Conservation (phyloP, 2,329 filamentous ascomycete genomes). For the Fusarium nurragi region DNA sequence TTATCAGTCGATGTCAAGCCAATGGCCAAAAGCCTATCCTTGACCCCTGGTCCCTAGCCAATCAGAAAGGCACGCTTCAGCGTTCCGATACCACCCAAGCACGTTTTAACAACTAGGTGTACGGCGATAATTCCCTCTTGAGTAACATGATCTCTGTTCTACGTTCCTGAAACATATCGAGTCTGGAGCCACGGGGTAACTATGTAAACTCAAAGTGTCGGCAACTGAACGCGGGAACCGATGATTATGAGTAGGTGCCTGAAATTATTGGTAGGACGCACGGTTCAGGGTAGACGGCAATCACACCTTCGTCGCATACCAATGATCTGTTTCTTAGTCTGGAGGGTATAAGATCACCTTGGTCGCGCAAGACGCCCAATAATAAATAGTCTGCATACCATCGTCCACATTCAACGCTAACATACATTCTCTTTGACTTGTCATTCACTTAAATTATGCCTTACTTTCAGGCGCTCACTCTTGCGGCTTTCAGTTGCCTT, state of each 20-base stretch:
- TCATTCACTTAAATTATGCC: slow-evolving; percentile 3
- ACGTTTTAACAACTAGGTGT: slow-evolving; percentile 15
- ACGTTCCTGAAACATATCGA: slow-evolving; percentile 17
- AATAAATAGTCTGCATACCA: background rate
- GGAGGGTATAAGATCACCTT: slow-evolving; percentile 4
- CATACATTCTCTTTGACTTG: background rate
- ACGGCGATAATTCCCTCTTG: slow-evolving; percentile 13
- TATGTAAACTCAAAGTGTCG: slow-evolving; percentile 2
- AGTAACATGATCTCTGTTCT: background rate
- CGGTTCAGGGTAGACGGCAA: background rate
- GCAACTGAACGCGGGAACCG: slow-evolving; percentile 12
- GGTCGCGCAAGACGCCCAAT: background rate
- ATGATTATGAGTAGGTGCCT: background rate
- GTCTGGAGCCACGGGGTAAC: background rate
- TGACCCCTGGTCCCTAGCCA: background rate
- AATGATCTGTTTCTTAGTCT: background rate
- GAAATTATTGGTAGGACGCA: background rate
- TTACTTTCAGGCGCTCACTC: background rate
- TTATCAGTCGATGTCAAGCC: background rate
- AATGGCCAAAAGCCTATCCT: background rate
- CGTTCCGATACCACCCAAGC: background rate
- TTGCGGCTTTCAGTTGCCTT: slow-evolving; percentile 6
- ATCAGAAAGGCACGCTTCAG: background rate
- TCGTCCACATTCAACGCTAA: background rate
- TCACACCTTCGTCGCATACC: background rate